A percentile compares a stretch with the other conserved stretches of the same genome.
Conservation (phyloP, 208 protist species). For the Trypanosoma vivax region DNA sequence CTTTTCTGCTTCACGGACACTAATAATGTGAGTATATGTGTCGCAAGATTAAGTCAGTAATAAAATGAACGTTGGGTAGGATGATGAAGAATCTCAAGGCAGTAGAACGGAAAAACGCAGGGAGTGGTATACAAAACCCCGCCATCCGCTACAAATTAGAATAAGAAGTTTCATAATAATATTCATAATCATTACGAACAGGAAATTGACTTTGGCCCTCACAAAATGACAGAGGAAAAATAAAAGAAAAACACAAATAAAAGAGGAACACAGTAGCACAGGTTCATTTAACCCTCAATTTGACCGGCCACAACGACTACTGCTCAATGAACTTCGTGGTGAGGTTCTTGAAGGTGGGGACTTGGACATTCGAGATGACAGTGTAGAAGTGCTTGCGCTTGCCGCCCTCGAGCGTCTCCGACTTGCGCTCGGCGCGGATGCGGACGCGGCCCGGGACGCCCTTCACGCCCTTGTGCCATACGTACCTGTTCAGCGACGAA, state of each 20-base stretch:
- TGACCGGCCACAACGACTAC: slow-evolving; percentile 20
- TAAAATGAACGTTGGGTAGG: background rate
- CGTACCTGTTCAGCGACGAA: slow-evolving; percentile 91
- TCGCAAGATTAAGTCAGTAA: no score
- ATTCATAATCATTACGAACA: background rate
- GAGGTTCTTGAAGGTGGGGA: slow-evolving; percentile 78
- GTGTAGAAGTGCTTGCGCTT: slow-evolving; percentile 89
- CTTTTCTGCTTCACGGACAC: slow-evolving; percentile 13
- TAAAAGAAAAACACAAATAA: background rate
- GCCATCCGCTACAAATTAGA: background rate
- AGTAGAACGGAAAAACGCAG: background rate
- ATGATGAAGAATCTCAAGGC: slow-evolving; percentile 6
- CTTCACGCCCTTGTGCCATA: slow-evolving; percentile 96
- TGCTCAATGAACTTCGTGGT: slow-evolving; percentile 76
- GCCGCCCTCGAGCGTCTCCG: slow-evolving; percentile 67
- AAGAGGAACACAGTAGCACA: background rate
- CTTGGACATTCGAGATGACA: slow-evolving; percentile 83
- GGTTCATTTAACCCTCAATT: no score
- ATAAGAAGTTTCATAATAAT: background rate
- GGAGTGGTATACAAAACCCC: no score
- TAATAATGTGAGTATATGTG: background rate
- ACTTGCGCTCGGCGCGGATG: slow-evolving; percentile 87
- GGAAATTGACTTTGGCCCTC: background rate
- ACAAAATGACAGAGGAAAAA: slow-evolving; percentile 8
- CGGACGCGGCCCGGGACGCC: slow-evolving; percentile 92